Percentiles rank a stretch among this genome's conserved stretches.
These are phyloP conservation scores for Neocucurbitaria cava DNA, from an alignment of 2,329 filamentous ascomycete species.

Conservation along the genomic window DNA sequence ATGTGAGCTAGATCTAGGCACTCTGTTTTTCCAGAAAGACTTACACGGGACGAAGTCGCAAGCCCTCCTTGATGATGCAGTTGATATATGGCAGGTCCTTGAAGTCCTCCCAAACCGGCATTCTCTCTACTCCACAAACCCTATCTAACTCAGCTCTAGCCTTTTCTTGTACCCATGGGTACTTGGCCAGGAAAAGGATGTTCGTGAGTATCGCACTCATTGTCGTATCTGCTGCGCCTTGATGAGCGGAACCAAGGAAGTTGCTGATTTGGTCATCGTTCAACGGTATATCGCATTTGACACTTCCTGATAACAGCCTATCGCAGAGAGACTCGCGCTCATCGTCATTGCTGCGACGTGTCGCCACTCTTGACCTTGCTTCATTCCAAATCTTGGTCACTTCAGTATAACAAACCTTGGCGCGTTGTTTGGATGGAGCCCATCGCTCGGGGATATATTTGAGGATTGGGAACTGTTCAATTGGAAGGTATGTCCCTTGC, in stretches of 20 bases:
- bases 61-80: constrained; percentile 38
- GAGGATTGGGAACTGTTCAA: constrained; percentile 34
- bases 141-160: constrained; percentile 28
- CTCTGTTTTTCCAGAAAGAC: constrained; percentile 1
- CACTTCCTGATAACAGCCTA: constrained; percentile 21
- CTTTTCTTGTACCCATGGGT: constrained; percentile 29
- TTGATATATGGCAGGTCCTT: constrained; percentile 38
- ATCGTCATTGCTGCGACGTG: constrained; percentile 26
- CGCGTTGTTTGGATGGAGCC: constrained; percentile 20
- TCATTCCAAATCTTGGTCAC: constrained; percentile 24
- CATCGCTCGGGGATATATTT: constrained; percentile 26
- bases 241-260: constrained; percentile 27
- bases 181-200: constrained; percentile 30
- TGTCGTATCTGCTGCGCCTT: constrained; percentile 33
- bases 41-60: constrained; percentile 36
- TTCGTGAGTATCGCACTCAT: constrained; percentile 22
- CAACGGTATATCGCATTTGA: constrained; percentile 17
- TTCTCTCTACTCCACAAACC: constrained; percentile 21
- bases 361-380: constrained; percentile 21
- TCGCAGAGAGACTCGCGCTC: constrained; percentile 35
- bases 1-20: not conserved
- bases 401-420: constrained; percentile 19
- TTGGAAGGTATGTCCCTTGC: constrained; percentile 29
- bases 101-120: constrained; percentile 33
- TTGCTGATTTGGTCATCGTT: constrained; percentile 22